Percentiles rank a stretch among this genome's conserved stretches.
Evolutionary conservation across 2,329 filamentous ascomycete genomes (phyloP).

Genomic region (Scolecobasidium constrictum): DNA sequence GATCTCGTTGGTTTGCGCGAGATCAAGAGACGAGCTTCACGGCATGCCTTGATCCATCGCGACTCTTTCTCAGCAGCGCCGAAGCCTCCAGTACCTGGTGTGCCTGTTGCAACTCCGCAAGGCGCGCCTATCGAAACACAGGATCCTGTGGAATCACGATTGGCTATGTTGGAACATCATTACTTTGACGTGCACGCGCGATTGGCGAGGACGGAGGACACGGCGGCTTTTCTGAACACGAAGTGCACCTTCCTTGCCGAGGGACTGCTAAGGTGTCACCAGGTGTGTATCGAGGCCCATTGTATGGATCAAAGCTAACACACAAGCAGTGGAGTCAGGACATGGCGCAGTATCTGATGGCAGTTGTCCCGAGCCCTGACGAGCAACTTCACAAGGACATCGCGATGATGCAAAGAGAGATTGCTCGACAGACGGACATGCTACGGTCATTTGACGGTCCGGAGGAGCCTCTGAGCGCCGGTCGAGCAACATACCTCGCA

Average conservation of each 20-base stretch:
- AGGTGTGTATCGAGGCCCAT: conserved; percentile 33
- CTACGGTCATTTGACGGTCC: conserved; percentile 46
- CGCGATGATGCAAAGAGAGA: conserved; percentile 50
- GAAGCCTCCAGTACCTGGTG: conserved; percentile 40
- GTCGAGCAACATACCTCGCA: conserved; percentile 39
- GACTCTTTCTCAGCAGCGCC: conserved; percentile 69
- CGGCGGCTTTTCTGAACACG: conserved; percentile 63
- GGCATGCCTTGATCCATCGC: conserved; percentile 85
- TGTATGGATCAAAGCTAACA: conserved; percentile 8
- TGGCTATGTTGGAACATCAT: conserved; percentile 68
- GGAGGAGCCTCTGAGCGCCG: conserved; percentile 51
- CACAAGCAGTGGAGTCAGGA: conserved; percentile 69
- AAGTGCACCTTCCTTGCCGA: conserved; percentile 78
- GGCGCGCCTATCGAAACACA: conserved; percentile 73
- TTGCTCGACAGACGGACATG: conserved; percentile 49
- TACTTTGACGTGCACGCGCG: conserved; percentile 70
- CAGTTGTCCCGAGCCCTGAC: conserved; percentile 64
- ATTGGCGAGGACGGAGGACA: conserved; percentile 74
- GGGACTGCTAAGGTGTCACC: conserved; percentile 61
- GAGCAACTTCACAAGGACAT: conserved; percentile 69
- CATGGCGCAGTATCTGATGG: conserved; percentile 62
- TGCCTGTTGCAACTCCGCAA: too few relatives aligned
- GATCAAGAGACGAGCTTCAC: conserved; percentile 88
- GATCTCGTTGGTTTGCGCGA: conserved; percentile 85
- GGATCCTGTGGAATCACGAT: conserved; percentile 65